These are phyloP conservation scores for Phytopythium sindhum DNA, from an alignment of 352 stramenopile genomes.

Conservation along the genomic window DNA sequence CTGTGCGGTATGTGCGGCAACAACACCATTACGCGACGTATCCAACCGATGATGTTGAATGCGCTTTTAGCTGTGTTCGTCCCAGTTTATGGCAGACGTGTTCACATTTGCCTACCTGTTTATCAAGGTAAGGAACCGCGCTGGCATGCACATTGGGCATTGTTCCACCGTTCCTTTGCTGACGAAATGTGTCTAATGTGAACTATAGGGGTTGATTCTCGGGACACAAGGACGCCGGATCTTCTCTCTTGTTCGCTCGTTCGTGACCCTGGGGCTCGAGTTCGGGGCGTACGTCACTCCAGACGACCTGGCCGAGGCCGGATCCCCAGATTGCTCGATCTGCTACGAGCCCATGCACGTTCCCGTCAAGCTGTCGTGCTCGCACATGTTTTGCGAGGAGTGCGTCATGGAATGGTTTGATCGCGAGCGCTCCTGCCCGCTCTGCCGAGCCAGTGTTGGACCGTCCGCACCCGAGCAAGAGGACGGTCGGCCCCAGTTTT, in stretches of 20 bases:
- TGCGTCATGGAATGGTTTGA: constrained; percentile 85
- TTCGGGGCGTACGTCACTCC: constrained; percentile 63
- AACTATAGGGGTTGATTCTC: constrained; percentile 47
- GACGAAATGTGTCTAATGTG: neutral
- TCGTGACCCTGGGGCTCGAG: constrained; percentile 61
- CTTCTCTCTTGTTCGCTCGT: constrained; percentile 43
- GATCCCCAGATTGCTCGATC: constrained; percentile 71
- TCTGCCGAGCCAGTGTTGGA: constrained; percentile 61
- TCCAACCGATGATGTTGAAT: neutral
- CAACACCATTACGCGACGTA: too few species aligned
- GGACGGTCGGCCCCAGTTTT: constrained; percentile 61
- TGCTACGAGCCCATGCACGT: constrained; percentile 75
- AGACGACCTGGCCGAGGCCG: constrained; percentile 58
- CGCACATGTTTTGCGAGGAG: constrained; percentile 85
- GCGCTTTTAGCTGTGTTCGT: constrained; percentile 38
- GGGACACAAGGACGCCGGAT: constrained; percentile 50
- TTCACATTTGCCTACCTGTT: constrained; percentile 79
- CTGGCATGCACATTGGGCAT: too few species aligned
- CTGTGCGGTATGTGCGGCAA: neutral
- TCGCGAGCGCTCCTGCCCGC: constrained; percentile 73
- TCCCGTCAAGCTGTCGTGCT: constrained; percentile 71
- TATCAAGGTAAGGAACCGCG: constrained; percentile 43
- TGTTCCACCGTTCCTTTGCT: constrained; percentile 5
- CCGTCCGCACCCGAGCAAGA: constrained; percentile 18
- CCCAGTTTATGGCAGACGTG: constrained; percentile 69